Evolutionary conservation across 768 basidiomycete species (phyloP).

Genomic region (Cystoderma amianthinum): DNA sequence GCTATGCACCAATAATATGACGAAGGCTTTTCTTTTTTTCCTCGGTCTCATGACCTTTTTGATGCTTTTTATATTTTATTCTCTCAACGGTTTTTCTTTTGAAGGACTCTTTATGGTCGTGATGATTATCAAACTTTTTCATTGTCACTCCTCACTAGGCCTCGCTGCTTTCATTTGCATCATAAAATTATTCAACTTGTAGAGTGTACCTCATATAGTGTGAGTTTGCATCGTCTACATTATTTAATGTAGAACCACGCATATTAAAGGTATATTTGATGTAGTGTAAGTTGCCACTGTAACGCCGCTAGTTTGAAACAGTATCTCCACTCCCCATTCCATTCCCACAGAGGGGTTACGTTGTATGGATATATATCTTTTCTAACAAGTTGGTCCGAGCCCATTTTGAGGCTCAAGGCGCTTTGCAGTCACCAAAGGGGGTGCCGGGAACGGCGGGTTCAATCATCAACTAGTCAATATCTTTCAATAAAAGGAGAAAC

Average conservation of each 20-base stretch:
- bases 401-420: conserved; percentile 1
- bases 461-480: conserved; percentile 47
- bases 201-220: not conserved
- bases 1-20: too few species aligned
- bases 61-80: not conserved
- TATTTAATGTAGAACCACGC: not conserved
- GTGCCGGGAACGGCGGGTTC: conserved; percentile 33
- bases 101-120: too few species aligned
- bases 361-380: not conserved
- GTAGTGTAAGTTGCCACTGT: not conserved
- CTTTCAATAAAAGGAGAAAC: conserved; percentile 3
- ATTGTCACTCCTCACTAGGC: not conserved
- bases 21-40: not conserved
- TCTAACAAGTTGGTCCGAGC: too few species aligned
- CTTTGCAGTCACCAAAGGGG: conserved; percentile 26
- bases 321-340: not conserved
- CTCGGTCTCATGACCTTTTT: not conserved
- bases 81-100: too few species aligned
- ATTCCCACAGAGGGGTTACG: not conserved
- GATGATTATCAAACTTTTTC: too few species aligned
- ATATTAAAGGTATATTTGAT: not conserved
- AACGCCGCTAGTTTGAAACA: not conserved
- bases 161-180: not conserved
- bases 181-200: not conserved
- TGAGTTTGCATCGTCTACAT: not conserved